Percentiles rank a stretch among this genome's conserved stretches.
phyloP scores from a whole-genome alignment of 345 rosid species.

The Draba incana region DNA sequence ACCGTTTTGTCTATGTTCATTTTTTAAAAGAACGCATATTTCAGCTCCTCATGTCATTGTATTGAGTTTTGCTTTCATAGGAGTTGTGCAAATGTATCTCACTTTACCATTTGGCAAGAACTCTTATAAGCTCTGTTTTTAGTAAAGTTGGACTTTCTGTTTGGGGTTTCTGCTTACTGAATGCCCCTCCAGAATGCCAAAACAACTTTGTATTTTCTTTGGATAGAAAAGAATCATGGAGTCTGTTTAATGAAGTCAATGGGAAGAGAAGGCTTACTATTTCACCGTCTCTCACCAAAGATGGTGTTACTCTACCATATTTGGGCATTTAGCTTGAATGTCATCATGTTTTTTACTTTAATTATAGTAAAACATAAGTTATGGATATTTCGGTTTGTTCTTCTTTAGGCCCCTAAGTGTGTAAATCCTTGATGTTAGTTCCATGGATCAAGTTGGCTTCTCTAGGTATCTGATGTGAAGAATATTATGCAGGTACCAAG shows the following conservation, averaged over 20 bases:
- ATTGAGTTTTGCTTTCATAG: conserved; percentile 25
- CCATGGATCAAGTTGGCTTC: conserved; percentile 1
- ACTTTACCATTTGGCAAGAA: conserved; percentile 12
- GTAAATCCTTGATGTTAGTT: conserved; percentile 7
- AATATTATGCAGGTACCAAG: conserved; percentile 89
- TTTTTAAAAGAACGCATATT: background rate
- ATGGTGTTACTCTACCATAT: conserved; percentile 5
- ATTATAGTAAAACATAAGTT: conserved; percentile 2
- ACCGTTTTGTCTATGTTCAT: conserved; percentile 16
- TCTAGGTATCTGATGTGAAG: conserved; percentile 49
- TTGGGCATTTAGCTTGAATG: conserved; percentile 24
- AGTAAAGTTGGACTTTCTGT: conserved; percentile 13
- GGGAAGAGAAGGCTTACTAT: conserved; percentile 15
- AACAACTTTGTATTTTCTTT: conserved; percentile 8
- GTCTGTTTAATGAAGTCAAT: conserved; percentile 1
- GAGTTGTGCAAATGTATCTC: conserved; percentile 28
- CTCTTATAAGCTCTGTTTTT: conserved; percentile 13
- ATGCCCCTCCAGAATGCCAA: conserved; percentile 18
- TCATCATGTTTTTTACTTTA: conserved; percentile 6
- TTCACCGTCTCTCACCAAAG: conserved; percentile 17
- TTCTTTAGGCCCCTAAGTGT: conserved; percentile 8
- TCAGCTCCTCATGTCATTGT: conserved; percentile 32
- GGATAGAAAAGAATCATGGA: conserved; percentile 23
- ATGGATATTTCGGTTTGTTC: background rate
- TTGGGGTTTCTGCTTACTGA: conserved; percentile 17